Percentiles rank a stretch among this genome's conserved stretches.
phyloP scores from a whole-genome alignment of 129 eudicot species.

The Chrysanthemum seticuspe region DNA sequence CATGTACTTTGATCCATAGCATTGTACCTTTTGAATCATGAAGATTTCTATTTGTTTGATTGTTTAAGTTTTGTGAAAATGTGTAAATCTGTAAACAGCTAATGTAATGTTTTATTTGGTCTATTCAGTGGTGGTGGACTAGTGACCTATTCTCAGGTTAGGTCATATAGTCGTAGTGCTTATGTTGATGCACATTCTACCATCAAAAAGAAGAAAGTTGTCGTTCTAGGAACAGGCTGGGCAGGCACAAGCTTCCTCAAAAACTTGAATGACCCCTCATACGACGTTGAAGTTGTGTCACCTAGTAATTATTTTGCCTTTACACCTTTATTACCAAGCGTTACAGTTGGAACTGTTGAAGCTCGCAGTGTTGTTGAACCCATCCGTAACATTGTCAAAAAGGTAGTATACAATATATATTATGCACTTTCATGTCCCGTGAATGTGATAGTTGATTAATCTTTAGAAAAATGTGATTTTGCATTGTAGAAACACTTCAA shows the following conservation, averaged over 20 bases:
- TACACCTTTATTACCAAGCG: constrained; percentile 86
- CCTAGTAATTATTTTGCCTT: constrained; percentile 84
- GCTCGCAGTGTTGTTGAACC: constrained; percentile 96
- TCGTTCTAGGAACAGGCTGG: constrained; percentile 91
- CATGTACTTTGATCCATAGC: not conserved
- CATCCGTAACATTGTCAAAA: constrained; percentile 67
- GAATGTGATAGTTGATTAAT: not conserved
- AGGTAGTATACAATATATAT: constrained; percentile 28
- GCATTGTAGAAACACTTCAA: constrained; percentile 52
- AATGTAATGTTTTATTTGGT: constrained; percentile 8
- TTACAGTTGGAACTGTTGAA: constrained; percentile 91
- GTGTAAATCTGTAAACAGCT: not conserved
- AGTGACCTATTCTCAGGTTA: constrained; percentile 40
- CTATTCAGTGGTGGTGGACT: constrained; percentile 63
- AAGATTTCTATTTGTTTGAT: not conserved
- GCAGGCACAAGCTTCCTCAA: constrained; percentile 84
- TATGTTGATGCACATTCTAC: constrained; percentile 35
- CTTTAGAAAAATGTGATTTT: not conserved
- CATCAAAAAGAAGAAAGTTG: constrained; percentile 62
- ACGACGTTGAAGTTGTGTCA: constrained; percentile 69
- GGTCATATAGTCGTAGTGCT: constrained; percentile 26
- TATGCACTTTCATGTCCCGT: not conserved
- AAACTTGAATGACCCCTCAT: constrained; percentile 61
- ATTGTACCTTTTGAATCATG: too few species aligned
- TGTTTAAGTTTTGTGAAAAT: not conserved